Percentiles rank a stretch among this genome's conserved stretches.
Conservation (phyloP, 805 yeast genomes). For the Yarrowia osloensis region DNA sequence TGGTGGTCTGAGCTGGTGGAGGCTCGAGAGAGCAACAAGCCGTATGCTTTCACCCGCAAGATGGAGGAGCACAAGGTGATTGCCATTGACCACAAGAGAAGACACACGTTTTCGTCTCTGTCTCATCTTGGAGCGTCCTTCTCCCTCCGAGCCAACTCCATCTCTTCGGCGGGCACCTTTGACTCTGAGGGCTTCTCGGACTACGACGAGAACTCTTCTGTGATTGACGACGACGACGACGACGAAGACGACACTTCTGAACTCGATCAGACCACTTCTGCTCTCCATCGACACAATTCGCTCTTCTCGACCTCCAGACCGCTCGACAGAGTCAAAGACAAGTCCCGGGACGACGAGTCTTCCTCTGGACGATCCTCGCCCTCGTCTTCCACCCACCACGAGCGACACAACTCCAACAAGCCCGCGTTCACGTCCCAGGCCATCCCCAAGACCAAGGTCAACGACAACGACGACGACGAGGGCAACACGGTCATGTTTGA, state of each 20-base stretch:
- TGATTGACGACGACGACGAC: slow-evolving; percentile 35
- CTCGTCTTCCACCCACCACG: not conserved
- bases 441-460: slow-evolving; percentile 40
- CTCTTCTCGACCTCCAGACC: slow-evolving; percentile 19
- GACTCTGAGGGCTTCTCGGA: slow-evolving; percentile 32
- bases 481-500: slow-evolving; percentile 40
- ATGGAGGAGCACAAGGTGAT: slow-evolving; percentile 19
- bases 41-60: not conserved
- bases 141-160: slow-evolving; percentile 67
- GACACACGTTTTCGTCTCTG: slow-evolving; percentile 56
- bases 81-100: slow-evolving; percentile 36
- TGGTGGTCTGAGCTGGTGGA: slow-evolving; percentile 76
- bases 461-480: slow-evolving; percentile 40
- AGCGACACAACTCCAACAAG: slow-evolving; percentile 33
- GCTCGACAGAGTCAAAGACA: slow-evolving; percentile 9
- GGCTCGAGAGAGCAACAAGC: slow-evolving; percentile 15
- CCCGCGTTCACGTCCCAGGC: slow-evolving; percentile 42
- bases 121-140: slow-evolving; percentile 78
- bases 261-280: slow-evolving; percentile 30
- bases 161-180: slow-evolving; percentile 43
- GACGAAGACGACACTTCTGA: slow-evolving; percentile 36
- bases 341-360: slow-evolving; percentile 10
- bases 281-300: slow-evolving; percentile 33
- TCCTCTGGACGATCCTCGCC: slow-evolving; percentile 13
- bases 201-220: slow-evolving; percentile 35